Evolutionary conservation across 768 basidiomycete genomes (phyloP).

Genomic region (Amylocystis lapponica): DNA sequence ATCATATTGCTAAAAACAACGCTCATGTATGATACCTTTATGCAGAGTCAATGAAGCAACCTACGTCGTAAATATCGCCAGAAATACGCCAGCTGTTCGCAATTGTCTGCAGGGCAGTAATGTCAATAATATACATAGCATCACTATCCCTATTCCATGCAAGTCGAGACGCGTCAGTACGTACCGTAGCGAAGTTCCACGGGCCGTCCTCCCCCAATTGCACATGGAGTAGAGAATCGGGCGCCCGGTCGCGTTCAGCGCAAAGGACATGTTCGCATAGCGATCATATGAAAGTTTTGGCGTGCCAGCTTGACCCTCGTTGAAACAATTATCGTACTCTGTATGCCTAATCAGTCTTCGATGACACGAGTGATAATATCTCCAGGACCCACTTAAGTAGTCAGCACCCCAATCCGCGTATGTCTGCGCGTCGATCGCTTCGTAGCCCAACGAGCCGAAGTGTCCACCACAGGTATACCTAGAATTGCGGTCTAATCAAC

Average conservation of each 20-base stretch:
- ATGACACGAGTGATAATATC: not conserved
- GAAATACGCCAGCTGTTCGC: conserved; percentile 28
- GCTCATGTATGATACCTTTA: not conserved
- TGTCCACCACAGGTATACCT: conserved; percentile 31
- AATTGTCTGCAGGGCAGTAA: conserved; percentile 13
- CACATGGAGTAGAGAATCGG: conserved; percentile 36
- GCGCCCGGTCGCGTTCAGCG: conserved; percentile 32
- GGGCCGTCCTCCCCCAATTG: conserved; percentile 37
- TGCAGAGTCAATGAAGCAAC: not conserved
- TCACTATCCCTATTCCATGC: not conserved
- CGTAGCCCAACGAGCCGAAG: conserved; percentile 35
- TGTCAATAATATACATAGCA: too few relatives aligned
- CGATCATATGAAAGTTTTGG: conserved; percentile 31
- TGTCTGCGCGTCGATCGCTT: conserved; percentile 35
- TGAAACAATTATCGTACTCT: conserved; percentile 38
- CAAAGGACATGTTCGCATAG: conserved; percentile 32
- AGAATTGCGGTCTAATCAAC: not conserved
- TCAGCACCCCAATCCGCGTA: conserved; percentile 36
- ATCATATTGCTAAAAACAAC: conserved; percentile 23
- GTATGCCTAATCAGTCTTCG: too few relatives aligned
- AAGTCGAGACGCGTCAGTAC: conserved; percentile 14
- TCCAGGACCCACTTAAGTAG: conserved; percentile 28
- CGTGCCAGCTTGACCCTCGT: conserved; percentile 31
- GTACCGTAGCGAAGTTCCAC: conserved; percentile 34
- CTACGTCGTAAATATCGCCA: conserved; percentile 26